Evolutionary conservation across 805 yeast species (phyloP).

Genomic region (Starmerella vitae): DNA sequence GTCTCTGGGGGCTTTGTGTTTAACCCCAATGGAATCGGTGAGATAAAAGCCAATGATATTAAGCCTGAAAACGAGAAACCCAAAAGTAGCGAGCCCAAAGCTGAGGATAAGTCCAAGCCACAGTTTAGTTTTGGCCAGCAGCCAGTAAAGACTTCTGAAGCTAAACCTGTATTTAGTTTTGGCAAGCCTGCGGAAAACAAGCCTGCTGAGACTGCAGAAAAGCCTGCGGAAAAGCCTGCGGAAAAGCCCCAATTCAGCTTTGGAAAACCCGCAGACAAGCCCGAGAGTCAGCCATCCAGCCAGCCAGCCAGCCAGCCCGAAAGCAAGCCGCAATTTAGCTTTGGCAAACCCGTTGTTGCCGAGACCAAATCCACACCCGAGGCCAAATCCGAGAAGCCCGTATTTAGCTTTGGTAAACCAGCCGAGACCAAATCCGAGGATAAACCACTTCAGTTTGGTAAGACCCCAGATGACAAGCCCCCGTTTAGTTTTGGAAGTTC

Average conservation of each 20-base stretch:
- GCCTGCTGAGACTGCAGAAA: conserved; percentile 1
- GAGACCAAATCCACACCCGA: conserved; percentile 8
- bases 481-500: conserved; percentile 23
- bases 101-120: conserved; percentile 7
- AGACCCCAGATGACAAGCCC: conserved; percentile 9
- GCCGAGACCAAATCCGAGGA: conserved; percentile 6
- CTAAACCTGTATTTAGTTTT: conserved; percentile 10
- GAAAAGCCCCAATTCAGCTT: conserved; percentile 8
- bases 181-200: conserved; percentile 2
- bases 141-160: conserved; percentile 4
- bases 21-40: conserved; percentile 14
- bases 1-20: conserved; percentile 17
- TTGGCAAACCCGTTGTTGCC: conserved; percentile 17
- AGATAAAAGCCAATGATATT: conserved; percentile 46
- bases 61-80: conserved; percentile 94
- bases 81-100: conserved; percentile 80
- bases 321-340: conserved; percentile 15
- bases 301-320: conserved; percentile 12
- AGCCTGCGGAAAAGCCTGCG: conserved; percentile 4
- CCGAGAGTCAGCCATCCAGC: conserved; percentile 12
- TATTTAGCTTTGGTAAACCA: conserved; percentile 22
- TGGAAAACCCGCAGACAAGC: conserved; percentile 6
- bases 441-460: conserved; percentile 19
- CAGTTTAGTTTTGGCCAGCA: conserved; percentile 19
- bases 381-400: conserved; percentile 3